Evolutionary conservation across 1,284 basidiomycete genomes (phyloP).

Genomic region (Pascua sp.): DNA sequence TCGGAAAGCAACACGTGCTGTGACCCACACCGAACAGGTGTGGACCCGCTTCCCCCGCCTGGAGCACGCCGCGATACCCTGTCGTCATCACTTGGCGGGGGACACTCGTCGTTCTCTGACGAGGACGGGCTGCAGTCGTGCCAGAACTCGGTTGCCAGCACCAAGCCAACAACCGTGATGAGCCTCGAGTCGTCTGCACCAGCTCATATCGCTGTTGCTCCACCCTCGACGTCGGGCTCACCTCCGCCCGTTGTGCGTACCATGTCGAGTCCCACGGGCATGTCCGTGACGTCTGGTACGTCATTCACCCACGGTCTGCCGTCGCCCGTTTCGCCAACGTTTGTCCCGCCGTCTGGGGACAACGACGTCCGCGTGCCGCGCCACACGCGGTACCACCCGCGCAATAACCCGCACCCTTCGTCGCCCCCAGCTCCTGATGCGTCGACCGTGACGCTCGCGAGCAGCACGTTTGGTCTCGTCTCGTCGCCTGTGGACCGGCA

Average conservation of each 20-base stretch:
- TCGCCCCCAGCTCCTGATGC: conserved; percentile 88
- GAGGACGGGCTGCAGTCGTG: conserved; percentile 12
- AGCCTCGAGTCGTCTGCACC: conserved; percentile 71
- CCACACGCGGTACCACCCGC: conserved; percentile 84
- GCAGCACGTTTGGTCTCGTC: conserved; percentile 77
- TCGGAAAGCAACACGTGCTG: background rate
- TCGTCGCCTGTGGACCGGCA: conserved; percentile 33
- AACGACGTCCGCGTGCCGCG: conserved; percentile 60
- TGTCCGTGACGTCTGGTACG: conserved; percentile 1
- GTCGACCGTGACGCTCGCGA: conserved; percentile 84
- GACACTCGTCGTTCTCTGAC: conserved; percentile 20
- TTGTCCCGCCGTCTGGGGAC: background rate
- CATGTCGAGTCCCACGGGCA: conserved; percentile 6
- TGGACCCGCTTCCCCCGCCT: background rate
- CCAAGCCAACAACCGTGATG: conserved; percentile 89
- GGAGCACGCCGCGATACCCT: conserved; percentile 7
- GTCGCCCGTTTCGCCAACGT: conserved; percentile 15
- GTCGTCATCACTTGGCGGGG: conserved; percentile 9
- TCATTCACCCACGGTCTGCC: background rate
- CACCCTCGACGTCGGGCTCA: conserved; percentile 6
- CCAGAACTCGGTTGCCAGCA: conserved; percentile 60
- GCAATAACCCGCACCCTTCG: conserved; percentile 88
- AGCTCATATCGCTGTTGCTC: conserved; percentile 70
- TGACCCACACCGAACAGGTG: background rate
- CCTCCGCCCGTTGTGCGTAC: conserved; percentile 1